Evolutionary conservation across 139 green algal species (phyloP).

Genomic region (Monoraphidium neglectum): DNA sequence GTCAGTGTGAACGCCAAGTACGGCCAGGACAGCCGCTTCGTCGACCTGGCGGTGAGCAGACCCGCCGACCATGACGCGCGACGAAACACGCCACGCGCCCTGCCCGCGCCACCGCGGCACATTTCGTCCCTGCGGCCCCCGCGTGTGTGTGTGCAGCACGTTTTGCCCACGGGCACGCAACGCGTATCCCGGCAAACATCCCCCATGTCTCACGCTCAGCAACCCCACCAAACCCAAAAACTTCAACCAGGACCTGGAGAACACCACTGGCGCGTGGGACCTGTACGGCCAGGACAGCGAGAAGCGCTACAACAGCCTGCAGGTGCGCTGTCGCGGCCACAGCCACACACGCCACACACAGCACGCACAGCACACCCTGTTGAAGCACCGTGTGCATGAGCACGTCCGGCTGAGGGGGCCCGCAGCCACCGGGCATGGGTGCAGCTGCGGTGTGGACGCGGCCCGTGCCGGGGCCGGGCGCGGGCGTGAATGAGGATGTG

Average conservation of each 20-base stretch:
- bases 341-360: too few species aligned
- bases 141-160: not conserved
- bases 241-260: slow-evolving; percentile 93
- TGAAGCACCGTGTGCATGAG: too few species aligned
- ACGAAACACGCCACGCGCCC: not conserved
- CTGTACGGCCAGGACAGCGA: slow-evolving; percentile 90
- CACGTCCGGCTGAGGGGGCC: too few species aligned
- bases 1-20: slow-evolving; percentile 77
- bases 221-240: too few species aligned
- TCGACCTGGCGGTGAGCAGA: slow-evolving; percentile 81
- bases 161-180: not conserved
- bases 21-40: slow-evolving; percentile 83
- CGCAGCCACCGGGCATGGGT: too few species aligned
- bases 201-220: too few species aligned
- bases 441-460: too few species aligned
- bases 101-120: not conserved
- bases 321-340: slow-evolving; percentile 40
- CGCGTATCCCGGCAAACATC: too few species aligned
- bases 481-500: too few species aligned
- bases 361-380: too few species aligned
- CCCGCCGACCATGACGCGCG: not conserved
- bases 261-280: slow-evolving; percentile 93
- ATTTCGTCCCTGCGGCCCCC: not conserved
- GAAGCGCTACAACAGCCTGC: slow-evolving; percentile 82
- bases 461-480: too few species aligned